Percentiles rank a stretch among this genome's conserved stretches.
Evolutionary conservation across 23 red algal genomes (phyloP).

Genomic region (Agarophyton chilense): DNA sequence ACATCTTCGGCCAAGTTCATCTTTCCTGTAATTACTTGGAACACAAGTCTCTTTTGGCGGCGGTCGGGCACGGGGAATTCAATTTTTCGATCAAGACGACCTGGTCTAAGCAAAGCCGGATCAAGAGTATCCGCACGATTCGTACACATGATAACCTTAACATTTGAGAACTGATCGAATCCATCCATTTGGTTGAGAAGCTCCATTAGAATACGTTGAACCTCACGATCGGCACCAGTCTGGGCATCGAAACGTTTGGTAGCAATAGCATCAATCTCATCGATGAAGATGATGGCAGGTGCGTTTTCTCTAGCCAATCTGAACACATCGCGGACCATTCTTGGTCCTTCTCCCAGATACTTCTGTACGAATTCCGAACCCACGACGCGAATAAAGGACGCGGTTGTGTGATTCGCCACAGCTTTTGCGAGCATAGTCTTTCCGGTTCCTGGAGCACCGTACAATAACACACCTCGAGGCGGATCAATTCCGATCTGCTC

Average conservation of each 20-base stretch:
- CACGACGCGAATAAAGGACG: slow-evolving; percentile 95
- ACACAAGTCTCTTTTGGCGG: slow-evolving; percentile 93
- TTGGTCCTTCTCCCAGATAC: slow-evolving; percentile 98
- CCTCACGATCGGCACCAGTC: slow-evolving; percentile 98
- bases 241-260: slow-evolving; percentile 99
- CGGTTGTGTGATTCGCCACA: slow-evolving; percentile 98
- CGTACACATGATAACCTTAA: slow-evolving; percentile 99
- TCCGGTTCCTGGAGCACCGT: slow-evolving; percentile 95
- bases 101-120: slow-evolving; percentile 93
- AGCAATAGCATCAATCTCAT: slow-evolving; percentile 99
- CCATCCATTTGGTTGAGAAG: slow-evolving; percentile 99
- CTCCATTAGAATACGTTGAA: slow-evolving; percentile 99
- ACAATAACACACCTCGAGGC: slow-evolving; percentile 94
- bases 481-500: slow-evolving; percentile 99
- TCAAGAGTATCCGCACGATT: slow-evolving; percentile 99
- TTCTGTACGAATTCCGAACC: slow-evolving; percentile 99
- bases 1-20: slow-evolving; percentile 99
- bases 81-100: slow-evolving; percentile 97
- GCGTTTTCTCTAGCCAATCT: slow-evolving; percentile 94
- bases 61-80: slow-evolving; percentile 99
- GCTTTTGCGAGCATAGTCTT: slow-evolving; percentile 99
- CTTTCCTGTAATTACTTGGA: slow-evolving; percentile 92
- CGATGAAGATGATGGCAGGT: slow-evolving; percentile 97
- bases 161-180: slow-evolving; percentile 96
- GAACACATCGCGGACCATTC: slow-evolving; percentile 99